Evolutionary conservation across 306 rosid genomes (phyloP).

Genomic region (Parietaria judaica): DNA sequence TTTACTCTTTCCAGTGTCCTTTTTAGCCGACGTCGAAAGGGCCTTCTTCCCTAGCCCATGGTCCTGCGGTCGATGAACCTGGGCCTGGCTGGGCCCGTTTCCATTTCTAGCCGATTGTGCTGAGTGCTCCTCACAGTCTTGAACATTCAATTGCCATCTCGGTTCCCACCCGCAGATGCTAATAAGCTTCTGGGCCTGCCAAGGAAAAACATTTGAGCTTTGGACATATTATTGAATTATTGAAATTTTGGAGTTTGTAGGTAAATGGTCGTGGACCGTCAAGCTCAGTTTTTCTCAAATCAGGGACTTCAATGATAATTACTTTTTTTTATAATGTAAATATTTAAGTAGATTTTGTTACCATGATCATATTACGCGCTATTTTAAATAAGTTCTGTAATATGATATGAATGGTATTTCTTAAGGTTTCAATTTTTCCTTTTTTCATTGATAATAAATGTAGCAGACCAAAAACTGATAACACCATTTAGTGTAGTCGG

Average conservation of each 20-base stretch:
- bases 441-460: too few species aligned
- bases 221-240: not conserved
- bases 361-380: too few species aligned
- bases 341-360: too few species aligned
- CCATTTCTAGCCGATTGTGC: slow-evolving; percentile 98
- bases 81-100: slow-evolving; percentile 67
- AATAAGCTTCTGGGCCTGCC: slow-evolving; percentile 89
- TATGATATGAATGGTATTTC: too few species aligned
- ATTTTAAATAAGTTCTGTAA: too few species aligned
- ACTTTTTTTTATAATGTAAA: too few species aligned
- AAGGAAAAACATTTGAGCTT: slow-evolving; percentile 25
- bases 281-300: too few species aligned
- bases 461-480: too few species aligned
- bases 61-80: slow-evolving; percentile 58
- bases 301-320: too few species aligned
- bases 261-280: not conserved
- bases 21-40: slow-evolving; percentile 63
- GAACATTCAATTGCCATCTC: slow-evolving; percentile 82
- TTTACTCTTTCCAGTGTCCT: slow-evolving; percentile 69
- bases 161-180: slow-evolving; percentile 99
- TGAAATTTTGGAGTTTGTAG: not conserved
- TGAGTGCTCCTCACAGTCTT: slow-evolving; percentile 96
- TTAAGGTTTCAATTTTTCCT: too few species aligned
- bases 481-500: too few species aligned
- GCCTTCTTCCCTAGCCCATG: slow-evolving; percentile 60